Conservation (phyloP, 1,284 basidiomycete species). For the Tausonia pullulans region DNA sequence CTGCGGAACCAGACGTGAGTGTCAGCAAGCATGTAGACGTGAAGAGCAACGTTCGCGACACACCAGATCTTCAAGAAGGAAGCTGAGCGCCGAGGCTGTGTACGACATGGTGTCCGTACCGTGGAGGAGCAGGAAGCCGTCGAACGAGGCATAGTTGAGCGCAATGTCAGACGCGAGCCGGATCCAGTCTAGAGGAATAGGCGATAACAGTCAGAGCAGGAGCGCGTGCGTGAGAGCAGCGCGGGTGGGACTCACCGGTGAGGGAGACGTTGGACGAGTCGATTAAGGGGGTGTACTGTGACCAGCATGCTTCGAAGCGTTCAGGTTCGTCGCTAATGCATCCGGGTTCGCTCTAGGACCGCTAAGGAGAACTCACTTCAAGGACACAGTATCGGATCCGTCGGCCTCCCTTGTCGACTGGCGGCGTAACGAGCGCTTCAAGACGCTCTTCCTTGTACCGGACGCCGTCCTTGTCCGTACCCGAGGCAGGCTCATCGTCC, state of each 20-base stretch:
- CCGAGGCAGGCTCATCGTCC: slow-evolving; percentile 42
- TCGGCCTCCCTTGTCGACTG: slow-evolving; percentile 54
- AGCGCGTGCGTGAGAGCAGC: slow-evolving; percentile 12
- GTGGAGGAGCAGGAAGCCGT: slow-evolving; percentile 81
- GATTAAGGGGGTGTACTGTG: slow-evolving; percentile 68
- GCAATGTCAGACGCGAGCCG: slow-evolving; percentile 81
- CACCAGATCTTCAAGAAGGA: slow-evolving; percentile 78
- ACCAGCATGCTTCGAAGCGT: neutral
- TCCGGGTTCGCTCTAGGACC: neutral
- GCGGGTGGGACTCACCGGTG: slow-evolving; percentile 41
- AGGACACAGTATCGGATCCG: slow-evolving; percentile 67
- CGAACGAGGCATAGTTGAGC: slow-evolving; percentile 69
- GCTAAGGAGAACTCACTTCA: slow-evolving; percentile 45
- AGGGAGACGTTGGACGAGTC: slow-evolving; percentile 82
- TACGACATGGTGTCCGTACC: slow-evolving; percentile 92
- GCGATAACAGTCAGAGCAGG: slow-evolving; percentile 17
- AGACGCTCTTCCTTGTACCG: slow-evolving; percentile 55
- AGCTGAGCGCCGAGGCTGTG: slow-evolving; percentile 69
- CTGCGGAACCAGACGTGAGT: slow-evolving; percentile 24
- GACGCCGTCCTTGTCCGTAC: slow-evolving; percentile 23
- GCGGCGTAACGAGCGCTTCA: slow-evolving; percentile 63
- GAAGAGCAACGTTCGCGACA: slow-evolving; percentile 15
- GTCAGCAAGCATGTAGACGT: neutral
- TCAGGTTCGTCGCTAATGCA: no score
- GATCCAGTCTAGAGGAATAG: slow-evolving; percentile 58